Evolutionary conservation across 768 basidiomycete genomes (phyloP).

Genomic region (Tylopilus sp.): DNA sequence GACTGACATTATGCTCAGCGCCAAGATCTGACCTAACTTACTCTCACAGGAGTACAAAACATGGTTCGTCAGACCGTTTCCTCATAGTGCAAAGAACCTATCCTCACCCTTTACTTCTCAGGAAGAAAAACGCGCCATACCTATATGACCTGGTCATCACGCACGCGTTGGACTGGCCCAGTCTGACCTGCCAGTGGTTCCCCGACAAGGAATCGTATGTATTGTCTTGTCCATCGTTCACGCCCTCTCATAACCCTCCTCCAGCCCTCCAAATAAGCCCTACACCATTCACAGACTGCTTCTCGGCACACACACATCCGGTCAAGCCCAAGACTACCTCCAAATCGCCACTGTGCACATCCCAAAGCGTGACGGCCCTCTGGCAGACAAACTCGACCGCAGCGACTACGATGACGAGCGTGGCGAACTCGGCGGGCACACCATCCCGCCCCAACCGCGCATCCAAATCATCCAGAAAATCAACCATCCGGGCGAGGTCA

Average conservation of each 20-base stretch:
- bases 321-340: slow-evolving; percentile 89
- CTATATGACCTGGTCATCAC: slow-evolving; percentile 97
- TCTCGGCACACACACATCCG: slow-evolving; percentile 96
- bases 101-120: slow-evolving; percentile 27
- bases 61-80: slow-evolving; percentile 46
- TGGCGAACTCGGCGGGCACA: slow-evolving; percentile 92
- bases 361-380: slow-evolving; percentile 72
- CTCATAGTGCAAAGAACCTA: neutral
- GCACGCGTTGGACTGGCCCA: slow-evolving; percentile 97
- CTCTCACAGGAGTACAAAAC: slow-evolving; percentile 74
- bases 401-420: slow-evolving; percentile 87
- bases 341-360: slow-evolving; percentile 94
- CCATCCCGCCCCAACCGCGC: slow-evolving; percentile 77
- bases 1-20: neutral
- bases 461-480: slow-evolving; percentile 91
- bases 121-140: slow-evolving; percentile 98
- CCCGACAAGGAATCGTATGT: slow-evolving; percentile 92
- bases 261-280: slow-evolving; percentile 86
- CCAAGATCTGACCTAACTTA: slow-evolving; percentile 8
- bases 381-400: slow-evolving; percentile 75
- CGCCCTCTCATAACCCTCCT: neutral
- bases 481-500: slow-evolving; percentile 94
- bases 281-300: slow-evolving; percentile 93
- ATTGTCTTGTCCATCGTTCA: neutral
- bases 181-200: slow-evolving; percentile 97